Evolutionary conservation across 2,329 filamentous ascomycete genomes (phyloP).

Genomic region (Chaetomiaceae sp.): DNA sequence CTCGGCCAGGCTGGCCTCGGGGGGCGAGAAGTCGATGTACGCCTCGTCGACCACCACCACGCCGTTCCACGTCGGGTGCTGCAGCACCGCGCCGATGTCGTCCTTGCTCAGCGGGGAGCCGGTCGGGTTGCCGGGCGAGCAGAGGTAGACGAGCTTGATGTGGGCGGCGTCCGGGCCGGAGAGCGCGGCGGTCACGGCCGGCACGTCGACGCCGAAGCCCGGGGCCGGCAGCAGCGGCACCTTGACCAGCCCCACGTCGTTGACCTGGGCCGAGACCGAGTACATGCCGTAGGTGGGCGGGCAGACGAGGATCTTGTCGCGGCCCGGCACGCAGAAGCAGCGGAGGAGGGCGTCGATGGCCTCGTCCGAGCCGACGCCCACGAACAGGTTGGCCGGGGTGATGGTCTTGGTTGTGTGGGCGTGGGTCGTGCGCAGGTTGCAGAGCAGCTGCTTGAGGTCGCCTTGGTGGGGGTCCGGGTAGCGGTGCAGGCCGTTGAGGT

Average conservation of each 20-base stretch:
- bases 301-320: constrained; percentile 88
- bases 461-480: constrained; percentile 96
- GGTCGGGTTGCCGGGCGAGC: constrained; percentile 93
- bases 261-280: constrained; percentile 85
- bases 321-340: constrained; percentile 83
- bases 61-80: constrained; percentile 92
- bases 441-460: constrained; percentile 80
- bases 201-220: constrained; percentile 67
- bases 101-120: constrained; percentile 71
- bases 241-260: constrained; percentile 81
- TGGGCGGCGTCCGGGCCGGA: constrained; percentile 41
- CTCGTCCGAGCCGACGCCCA: constrained; percentile 94
- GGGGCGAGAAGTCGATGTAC: constrained; percentile 86
- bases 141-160: constrained; percentile 89
- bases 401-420: constrained; percentile 69
- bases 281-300: constrained; percentile 99
- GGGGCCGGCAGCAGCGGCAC: constrained; percentile 74
- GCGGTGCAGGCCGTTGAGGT: constrained; percentile 79
- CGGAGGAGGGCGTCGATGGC: constrained; percentile 91
- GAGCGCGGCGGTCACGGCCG: constrained; percentile 62
- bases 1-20: constrained; percentile 73
- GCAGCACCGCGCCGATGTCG: constrained; percentile 67
- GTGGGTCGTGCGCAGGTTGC: constrained; percentile 80
- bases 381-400: constrained; percentile 79
- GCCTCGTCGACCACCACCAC: constrained; percentile 91